Percentiles rank a stretch among this genome's conserved stretches.
phyloP scores from a whole-genome alignment of 2,329 filamentous ascomycete genomes.

The Sodiomyces alkalinus region DNA sequence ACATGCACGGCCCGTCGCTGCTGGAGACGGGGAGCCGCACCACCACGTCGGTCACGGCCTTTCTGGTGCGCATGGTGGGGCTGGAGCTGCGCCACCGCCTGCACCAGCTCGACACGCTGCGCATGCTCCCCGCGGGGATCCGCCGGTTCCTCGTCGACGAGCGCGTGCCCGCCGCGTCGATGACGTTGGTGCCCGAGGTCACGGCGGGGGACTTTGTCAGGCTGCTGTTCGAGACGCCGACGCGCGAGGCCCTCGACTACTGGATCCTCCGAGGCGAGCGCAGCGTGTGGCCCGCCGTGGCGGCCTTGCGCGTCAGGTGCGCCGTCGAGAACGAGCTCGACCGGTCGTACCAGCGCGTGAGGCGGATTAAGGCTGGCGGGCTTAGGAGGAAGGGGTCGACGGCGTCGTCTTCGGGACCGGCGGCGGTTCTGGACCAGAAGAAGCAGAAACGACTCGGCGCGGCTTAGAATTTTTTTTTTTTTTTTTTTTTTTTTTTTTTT shows the following conservation, averaged over 20 bases:
- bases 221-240: slow-evolving; percentile 74
- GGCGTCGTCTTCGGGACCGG: too few relatives aligned
- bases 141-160: slow-evolving; percentile 72
- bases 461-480: too few relatives aligned
- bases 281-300: slow-evolving; percentile 82
- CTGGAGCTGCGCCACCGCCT: slow-evolving; percentile 70
- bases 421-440: too few relatives aligned
- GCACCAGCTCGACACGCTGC: slow-evolving; percentile 64
- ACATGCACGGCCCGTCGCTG: slow-evolving; percentile 60
- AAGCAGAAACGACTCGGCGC: too few relatives aligned
- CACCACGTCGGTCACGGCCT: slow-evolving; percentile 35
- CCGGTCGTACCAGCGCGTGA: slow-evolving; percentile 65
- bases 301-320: slow-evolving; percentile 66
- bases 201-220: slow-evolving; percentile 57
- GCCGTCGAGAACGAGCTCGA: slow-evolving; percentile 81
- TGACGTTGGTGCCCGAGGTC: slow-evolving; percentile 74
- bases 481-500: too few relatives aligned
- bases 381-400: slow-evolving; percentile 26
- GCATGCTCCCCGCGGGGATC: slow-evolving; percentile 53
- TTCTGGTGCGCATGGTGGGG: slow-evolving; percentile 52
- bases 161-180: slow-evolving; percentile 58
- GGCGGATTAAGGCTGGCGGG: slow-evolving; percentile 42
- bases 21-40: slow-evolving; percentile 42
- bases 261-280: slow-evolving; percentile 78
- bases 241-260: slow-evolving; percentile 57